Evolutionary conservation across 129 eudicot species (phyloP).

Genomic region (Pittosporum tobira): DNA sequence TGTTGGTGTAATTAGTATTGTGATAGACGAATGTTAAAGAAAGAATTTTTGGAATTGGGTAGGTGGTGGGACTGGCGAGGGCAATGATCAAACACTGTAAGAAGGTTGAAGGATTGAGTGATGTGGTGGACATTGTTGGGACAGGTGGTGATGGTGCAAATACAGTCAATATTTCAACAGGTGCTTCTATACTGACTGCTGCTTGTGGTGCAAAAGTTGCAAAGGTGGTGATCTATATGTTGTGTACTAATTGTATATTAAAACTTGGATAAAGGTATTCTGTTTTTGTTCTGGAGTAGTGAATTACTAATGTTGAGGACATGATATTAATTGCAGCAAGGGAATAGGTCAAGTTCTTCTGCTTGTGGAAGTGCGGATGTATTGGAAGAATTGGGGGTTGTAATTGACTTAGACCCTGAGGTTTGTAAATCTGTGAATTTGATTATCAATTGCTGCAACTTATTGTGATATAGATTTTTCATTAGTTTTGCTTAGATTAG

Average conservation of each 20-base stretch:
- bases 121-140: slow-evolving; percentile 64
- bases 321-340: slow-evolving; percentile 56
- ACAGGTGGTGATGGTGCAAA: slow-evolving; percentile 85
- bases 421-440: slow-evolving; percentile 26
- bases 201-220: slow-evolving; percentile 76
- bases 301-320: slow-evolving; percentile 5
- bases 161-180: slow-evolving; percentile 67
- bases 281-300: not conserved
- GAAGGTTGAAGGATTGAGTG: slow-evolving; percentile 58
- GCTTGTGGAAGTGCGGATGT: slow-evolving; percentile 98
- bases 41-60: slow-evolving; percentile 11
- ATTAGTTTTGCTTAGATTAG: not conserved
- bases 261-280: slow-evolving; percentile 1
- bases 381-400: slow-evolving; percentile 79
- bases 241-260: not conserved
- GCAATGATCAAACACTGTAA: slow-evolving; percentile 57
- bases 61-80: slow-evolving; percentile 69
- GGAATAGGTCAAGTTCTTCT: slow-evolving; percentile 85
- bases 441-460: not conserved
- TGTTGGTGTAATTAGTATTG: not conserved
- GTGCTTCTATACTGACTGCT: slow-evolving; percentile 66
- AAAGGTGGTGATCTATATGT: slow-evolving; percentile 28
- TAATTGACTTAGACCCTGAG: slow-evolving; percentile 73
- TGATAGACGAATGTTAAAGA: not conserved
- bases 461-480: not conserved